A percentile compares a stretch with the other conserved stretches of the same genome.
phyloP scores from a whole-genome alignment of 495 filamentous ascomycete species.

The Penicillium canariense region DNA sequence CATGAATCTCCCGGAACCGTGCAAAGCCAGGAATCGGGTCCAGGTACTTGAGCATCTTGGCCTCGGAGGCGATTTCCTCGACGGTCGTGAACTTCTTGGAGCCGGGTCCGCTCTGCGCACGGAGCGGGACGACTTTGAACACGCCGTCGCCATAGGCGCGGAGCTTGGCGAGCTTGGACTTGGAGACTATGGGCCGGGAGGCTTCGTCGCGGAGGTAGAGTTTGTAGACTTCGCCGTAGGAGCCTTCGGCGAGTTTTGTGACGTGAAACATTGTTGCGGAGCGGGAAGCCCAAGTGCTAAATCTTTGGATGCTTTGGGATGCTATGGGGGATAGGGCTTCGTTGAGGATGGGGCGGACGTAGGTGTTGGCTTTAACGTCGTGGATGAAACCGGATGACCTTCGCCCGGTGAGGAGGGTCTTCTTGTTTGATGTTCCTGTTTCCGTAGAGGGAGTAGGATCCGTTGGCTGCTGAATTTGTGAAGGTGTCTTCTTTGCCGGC shows the following conservation, averaged over 20 bases:
- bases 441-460: not conserved
- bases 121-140: conserved; percentile 52
- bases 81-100: conserved; percentile 50
- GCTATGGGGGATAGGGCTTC: conserved; percentile 39
- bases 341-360: conserved; percentile 39
- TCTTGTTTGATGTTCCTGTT: conserved; percentile 17
- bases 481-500: not conserved
- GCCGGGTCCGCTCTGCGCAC: conserved; percentile 41
- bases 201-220: conserved; percentile 40
- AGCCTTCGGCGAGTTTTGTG: conserved; percentile 50
- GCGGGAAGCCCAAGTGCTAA: conserved; percentile 41
- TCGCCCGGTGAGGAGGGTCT: conserved; percentile 15
- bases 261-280: conserved; percentile 43
- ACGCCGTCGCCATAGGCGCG: conserved; percentile 44
- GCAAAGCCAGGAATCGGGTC: conserved; percentile 84
- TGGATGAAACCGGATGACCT: conserved; percentile 39
- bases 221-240: conserved; percentile 53
- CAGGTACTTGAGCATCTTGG: conserved; percentile 72
- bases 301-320: conserved; percentile 41
- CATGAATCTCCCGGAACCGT: conserved; percentile 75
- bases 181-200: conserved; percentile 38
- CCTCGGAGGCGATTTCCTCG: conserved; percentile 60
- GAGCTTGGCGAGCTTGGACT: conserved; percentile 39
- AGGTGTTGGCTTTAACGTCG: conserved; percentile 37
- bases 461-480: conserved; percentile 1